Percentiles rank a stretch among this genome's conserved stretches.
These are phyloP conservation scores for Cichorium intybus DNA, from an alignment of 140 eudicot species.

Conservation along the genomic window DNA sequence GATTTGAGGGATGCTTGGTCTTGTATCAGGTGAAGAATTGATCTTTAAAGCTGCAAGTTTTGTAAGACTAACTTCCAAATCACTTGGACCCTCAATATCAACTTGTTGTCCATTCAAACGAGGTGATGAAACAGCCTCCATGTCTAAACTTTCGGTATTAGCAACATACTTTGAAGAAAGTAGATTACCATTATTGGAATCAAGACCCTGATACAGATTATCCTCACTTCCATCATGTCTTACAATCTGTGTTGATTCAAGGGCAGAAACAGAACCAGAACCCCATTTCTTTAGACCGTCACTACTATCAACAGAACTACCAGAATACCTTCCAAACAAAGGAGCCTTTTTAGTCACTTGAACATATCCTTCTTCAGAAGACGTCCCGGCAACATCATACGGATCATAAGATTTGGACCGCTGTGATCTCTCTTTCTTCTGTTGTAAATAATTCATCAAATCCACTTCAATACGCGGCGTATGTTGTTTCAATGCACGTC, in stretches of 20 bases:
- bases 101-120: slow-evolving; percentile 47
- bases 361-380: slow-evolving; percentile 85
- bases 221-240: slow-evolving; percentile 46
- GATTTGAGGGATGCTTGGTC: slow-evolving; percentile 85
- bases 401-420: slow-evolving; percentile 82
- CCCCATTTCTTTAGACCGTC: slow-evolving; percentile 84
- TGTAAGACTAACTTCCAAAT: slow-evolving; percentile 39
- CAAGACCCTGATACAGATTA: slow-evolving; percentile 34
- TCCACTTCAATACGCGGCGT: slow-evolving; percentile 99
- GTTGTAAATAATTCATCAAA: slow-evolving; percentile 89
- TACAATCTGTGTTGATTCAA: slow-evolving; percentile 43
- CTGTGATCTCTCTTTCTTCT: slow-evolving; percentile 71
- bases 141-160: slow-evolving; percentile 35
- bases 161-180: slow-evolving; percentile 32
- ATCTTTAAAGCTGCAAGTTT: slow-evolving; percentile 47
- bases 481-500: slow-evolving; percentile 89
- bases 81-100: slow-evolving; percentile 44
- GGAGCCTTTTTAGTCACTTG: slow-evolving; percentile 68
- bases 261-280: slow-evolving; percentile 39
- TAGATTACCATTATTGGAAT: slow-evolving; percentile 41
- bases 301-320: slow-evolving; percentile 74
- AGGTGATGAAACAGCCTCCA: slow-evolving; percentile 50
- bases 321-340: slow-evolving; percentile 75
- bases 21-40: slow-evolving; percentile 52
- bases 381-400: slow-evolving; percentile 75